These are phyloP conservation scores for Kodamaea derodonti DNA, from an alignment of 1,139 yeast genomes.

Conservation along the genomic window DNA sequence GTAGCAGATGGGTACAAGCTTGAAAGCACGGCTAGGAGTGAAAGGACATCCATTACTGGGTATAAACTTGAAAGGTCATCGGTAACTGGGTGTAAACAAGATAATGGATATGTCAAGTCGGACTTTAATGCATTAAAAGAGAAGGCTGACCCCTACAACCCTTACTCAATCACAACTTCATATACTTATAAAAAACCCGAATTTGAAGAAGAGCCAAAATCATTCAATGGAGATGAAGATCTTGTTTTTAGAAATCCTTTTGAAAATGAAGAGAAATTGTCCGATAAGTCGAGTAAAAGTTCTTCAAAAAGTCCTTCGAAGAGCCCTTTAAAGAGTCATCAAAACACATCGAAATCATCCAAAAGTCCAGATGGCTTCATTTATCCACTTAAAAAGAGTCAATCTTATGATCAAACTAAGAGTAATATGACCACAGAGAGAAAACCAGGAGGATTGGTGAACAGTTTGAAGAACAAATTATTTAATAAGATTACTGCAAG, in stretches of 20 bases:
- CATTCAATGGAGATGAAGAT: conserved; percentile 5
- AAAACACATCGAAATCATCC: too few relatives aligned
- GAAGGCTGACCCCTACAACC: conserved; percentile 3
- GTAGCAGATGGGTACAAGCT: conserved; percentile 4
- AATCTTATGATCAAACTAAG: conserved; percentile 39
- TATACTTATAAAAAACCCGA: conserved; percentile 5
- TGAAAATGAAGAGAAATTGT: conserved; percentile 3
- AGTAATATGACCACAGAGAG: conserved; percentile 27
- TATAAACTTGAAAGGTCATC: background rate
- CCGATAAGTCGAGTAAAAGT: background rate
- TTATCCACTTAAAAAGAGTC: conserved; percentile 15
- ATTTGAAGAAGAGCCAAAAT: background rate
- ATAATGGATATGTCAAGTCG: background rate
- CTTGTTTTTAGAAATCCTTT: conserved; percentile 8
- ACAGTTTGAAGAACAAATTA: conserved; percentile 15
- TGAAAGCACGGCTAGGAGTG: background rate
- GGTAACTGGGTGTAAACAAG: background rate
- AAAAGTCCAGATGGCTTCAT: background rate
- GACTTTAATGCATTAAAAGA: conserved; percentile 1
- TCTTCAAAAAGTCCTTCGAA: conserved; percentile 1
- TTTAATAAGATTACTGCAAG: conserved; percentile 9
- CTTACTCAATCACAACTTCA: conserved; percentile 4
- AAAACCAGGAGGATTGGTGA: conserved; percentile 13
- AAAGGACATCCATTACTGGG: background rate
- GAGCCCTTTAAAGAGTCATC: background rate